phyloP scores from a whole-genome alignment of 495 filamentous ascomycete species.

The Friedmanniomyces endolithicus region DNA sequence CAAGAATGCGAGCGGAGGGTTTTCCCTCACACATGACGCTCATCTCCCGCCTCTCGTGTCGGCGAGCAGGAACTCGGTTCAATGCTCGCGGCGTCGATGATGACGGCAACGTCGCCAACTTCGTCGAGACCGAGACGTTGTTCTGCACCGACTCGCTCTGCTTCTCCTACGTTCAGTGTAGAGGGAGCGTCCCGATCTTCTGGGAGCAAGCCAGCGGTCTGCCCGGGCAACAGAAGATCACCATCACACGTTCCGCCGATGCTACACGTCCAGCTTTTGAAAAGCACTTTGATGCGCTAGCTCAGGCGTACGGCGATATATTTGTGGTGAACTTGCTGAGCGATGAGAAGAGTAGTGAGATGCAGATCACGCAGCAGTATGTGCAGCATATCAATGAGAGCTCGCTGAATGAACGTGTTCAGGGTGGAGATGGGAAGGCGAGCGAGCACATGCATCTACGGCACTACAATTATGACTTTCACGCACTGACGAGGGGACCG shows the following conservation, averaged over 20 bases:
- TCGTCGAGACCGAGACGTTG: constrained; percentile 56
- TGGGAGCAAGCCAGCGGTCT: constrained; percentile 89
- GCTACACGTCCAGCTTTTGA: constrained; percentile 92
- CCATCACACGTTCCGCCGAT: constrained; percentile 74
- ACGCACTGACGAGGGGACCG: constrained; percentile 81
- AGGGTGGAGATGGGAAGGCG: constrained; percentile 17
- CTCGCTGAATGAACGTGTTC: constrained; percentile 41
- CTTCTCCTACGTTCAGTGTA: constrained; percentile 87
- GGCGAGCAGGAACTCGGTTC: constrained; percentile 86
- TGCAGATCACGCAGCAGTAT: constrained; percentile 65
- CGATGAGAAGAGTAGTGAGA: constrained; percentile 69
- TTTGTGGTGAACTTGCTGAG: constrained; percentile 90
- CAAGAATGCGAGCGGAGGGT: constrained; percentile 42
- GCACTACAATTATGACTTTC: constrained; percentile 68
- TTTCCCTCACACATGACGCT: constrained; percentile 72
- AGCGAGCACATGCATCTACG: constrained; percentile 27
- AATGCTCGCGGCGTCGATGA: constrained; percentile 95
- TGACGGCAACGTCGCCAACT: constrained; percentile 93
- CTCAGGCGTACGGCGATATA: constrained; percentile 71
- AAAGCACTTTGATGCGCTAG: constrained; percentile 77
- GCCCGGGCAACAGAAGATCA: constrained; percentile 89
- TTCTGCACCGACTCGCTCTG: constrained; percentile 64
- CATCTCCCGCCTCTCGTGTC: constrained; percentile 83
- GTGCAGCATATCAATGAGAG: constrained; percentile 62
- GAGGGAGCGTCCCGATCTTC: constrained; percentile 88